Evolutionary conservation across 75 land plant genomes (phyloP), one percentile per base, ranked within the genome.

Genomic region (Adiantum capillusveneris): DNA sequence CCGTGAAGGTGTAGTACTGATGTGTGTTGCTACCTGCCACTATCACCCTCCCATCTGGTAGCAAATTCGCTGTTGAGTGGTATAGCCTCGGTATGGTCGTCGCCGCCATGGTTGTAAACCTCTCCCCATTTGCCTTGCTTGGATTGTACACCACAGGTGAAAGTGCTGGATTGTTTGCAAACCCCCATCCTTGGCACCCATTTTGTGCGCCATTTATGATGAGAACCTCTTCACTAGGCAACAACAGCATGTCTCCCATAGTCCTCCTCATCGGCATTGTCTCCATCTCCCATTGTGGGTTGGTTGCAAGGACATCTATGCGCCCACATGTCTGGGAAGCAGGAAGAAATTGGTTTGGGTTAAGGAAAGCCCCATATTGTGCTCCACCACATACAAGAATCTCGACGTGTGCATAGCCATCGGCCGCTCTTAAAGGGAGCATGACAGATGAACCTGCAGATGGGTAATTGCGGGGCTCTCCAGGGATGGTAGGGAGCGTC

Each of bases 361-460:
- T 42, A 0, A 0, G 0, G 62, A 28, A 74, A 0, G 81, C 22
- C 0, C 67, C 79, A 16, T 9, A 31, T 0, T 77, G 79, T 0
- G 90, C 69, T 0, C 94, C 94, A n/a, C 94, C 94, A 61, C 94
- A 88, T 6, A 88, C 46, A 54, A 88, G 31, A 0, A 78, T 72
- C 21, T 56, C 61, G n/a, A 46, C 31, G 11, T 18, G 48, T n/a
- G 18, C 49, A 52, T 31, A 19, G 0, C 46, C 62, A 7, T 36
- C 25, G 1, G 37, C n/a, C 13, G 39, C 53, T 9, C 53, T 26
- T 25, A 80, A 54, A n/a, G 79, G 69, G 11, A 76, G 79, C 70
- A 66, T n/a, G 7, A 56, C 75, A 1, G 75, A 60, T 9, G 64
- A 58, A 3, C 73, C 76, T n/a, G 72, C 34, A 37, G 67, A 67